Conservation (phyloP, 345 rosid genomes). For the Erucastrum elatum region DNA sequence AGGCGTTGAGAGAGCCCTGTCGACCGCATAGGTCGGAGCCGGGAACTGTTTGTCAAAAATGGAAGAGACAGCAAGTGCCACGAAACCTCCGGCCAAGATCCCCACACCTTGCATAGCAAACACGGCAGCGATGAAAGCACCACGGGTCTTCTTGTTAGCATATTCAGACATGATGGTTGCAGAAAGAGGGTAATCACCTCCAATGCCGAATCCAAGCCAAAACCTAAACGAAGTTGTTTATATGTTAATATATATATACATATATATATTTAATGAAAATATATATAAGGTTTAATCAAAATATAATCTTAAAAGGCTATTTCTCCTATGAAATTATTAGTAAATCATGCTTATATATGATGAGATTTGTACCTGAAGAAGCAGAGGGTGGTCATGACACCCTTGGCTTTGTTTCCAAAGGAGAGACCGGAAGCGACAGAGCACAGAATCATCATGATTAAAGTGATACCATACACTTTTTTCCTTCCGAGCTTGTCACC, state of each 20-base stretch:
- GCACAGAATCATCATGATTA: constrained; percentile 42
- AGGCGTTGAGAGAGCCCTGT: constrained; percentile 52
- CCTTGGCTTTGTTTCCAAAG: constrained; percentile 22
- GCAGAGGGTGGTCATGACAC: constrained; percentile 46
- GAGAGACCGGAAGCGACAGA: constrained; percentile 44
- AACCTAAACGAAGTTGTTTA: constrained; percentile 31
- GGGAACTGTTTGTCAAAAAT: constrained; percentile 46
- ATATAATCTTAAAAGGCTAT: neutral
- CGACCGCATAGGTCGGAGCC: constrained; percentile 37
- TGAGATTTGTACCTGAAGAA: constrained; percentile 37
- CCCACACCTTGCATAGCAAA: constrained; percentile 90
- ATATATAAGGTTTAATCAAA: neutral
- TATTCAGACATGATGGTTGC: constrained; percentile 88
- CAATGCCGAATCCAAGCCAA: constrained; percentile 84
- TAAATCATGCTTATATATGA: neutral
- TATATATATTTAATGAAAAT: neutral
- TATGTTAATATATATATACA: constrained; percentile 31
- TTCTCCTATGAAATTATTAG: neutral
- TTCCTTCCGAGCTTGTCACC: constrained; percentile 50
- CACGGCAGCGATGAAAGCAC: constrained; percentile 76
- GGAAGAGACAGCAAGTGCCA: constrained; percentile 43
- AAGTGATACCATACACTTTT: constrained; percentile 44
- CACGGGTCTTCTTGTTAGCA: constrained; percentile 81
- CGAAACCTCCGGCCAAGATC: constrained; percentile 65
- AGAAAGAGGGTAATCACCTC: constrained; percentile 83